phyloP scores from a whole-genome alignment of 78 protist genomes.

The Dictyostelium citrinum region DNA sequence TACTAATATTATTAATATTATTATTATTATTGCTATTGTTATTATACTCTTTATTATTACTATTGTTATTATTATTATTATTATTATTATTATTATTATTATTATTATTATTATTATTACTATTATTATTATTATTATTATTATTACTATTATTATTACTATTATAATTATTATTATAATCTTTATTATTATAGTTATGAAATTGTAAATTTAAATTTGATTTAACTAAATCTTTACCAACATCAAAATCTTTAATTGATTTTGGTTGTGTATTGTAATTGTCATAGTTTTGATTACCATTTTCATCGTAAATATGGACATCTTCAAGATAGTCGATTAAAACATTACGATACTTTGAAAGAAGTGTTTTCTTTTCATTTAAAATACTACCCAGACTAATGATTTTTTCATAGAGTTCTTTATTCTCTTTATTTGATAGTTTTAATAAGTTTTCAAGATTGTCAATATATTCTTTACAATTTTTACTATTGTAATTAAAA shows the following conservation, averaged over 20 bases:
- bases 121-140: not conserved
- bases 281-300: not conserved
- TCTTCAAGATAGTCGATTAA: not conserved
- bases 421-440: not conserved
- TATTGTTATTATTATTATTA: not conserved
- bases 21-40: not conserved
- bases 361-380: not conserved
- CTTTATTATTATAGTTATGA: not conserved
- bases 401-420: not conserved
- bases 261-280: not conserved
- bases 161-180: not conserved
- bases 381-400: not conserved
- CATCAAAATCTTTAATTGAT: not conserved
- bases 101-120: not conserved
- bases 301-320: not conserved
- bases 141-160: not conserved
- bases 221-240: not conserved
- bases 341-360: not conserved
- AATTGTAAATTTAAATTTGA: not conserved
- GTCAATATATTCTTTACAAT: not conserved
- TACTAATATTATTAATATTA: no score
- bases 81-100: not conserved
- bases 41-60: not conserved
- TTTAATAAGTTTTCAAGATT: not conserved
- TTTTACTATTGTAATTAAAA: not conserved